Percentiles rank a stretch among this genome's conserved stretches.
phyloP scores from a whole-genome alignment of 495 filamentous ascomycete species.

The Trichoderma parareesei region DNA sequence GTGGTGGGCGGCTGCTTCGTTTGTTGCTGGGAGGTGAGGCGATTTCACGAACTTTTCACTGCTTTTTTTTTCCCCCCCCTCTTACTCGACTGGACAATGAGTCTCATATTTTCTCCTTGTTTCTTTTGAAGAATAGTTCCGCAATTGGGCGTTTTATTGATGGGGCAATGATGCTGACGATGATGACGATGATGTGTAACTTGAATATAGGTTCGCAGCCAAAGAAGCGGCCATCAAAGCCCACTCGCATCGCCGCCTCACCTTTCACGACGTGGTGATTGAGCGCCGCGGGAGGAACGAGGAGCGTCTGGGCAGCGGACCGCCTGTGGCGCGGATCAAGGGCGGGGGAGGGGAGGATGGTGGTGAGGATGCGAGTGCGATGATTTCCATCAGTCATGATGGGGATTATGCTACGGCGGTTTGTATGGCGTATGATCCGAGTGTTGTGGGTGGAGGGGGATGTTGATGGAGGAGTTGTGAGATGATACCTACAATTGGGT shows the following conservation, averaged over 20 bases:
- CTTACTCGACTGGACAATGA: no score
- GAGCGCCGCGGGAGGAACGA: constrained; percentile 3
- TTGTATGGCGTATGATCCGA: constrained; percentile 22
- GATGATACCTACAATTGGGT: no score
- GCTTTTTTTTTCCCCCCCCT: no score
- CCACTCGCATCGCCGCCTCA: constrained; percentile 33
- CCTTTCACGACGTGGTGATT: constrained; percentile 41
- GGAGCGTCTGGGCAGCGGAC: constrained; percentile 11
- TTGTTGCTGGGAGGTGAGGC: constrained; percentile 44
- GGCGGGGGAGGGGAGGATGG: constrained; percentile 3
- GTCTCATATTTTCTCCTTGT: no score
- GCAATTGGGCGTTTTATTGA: neutral
- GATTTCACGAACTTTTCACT: neutral
- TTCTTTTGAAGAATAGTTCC: neutral
- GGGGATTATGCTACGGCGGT: constrained; percentile 39
- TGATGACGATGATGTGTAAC: no score
- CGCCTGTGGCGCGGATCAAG: constrained; percentile 17
- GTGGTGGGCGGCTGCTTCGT: constrained; percentile 24
- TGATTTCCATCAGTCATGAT: constrained; percentile 41
- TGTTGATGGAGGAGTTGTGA: neutral
- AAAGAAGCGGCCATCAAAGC: constrained; percentile 63
- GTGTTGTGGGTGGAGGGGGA: neutral
- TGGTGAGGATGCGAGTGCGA: constrained; percentile 14
- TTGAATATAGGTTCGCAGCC: constrained; percentile 43
- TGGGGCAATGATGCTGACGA: no score